Percentiles rank a stretch among this genome's conserved stretches.
phyloP scores from a whole-genome alignment of 768 basidiomycete species.

The Paxillus involutus region DNA sequence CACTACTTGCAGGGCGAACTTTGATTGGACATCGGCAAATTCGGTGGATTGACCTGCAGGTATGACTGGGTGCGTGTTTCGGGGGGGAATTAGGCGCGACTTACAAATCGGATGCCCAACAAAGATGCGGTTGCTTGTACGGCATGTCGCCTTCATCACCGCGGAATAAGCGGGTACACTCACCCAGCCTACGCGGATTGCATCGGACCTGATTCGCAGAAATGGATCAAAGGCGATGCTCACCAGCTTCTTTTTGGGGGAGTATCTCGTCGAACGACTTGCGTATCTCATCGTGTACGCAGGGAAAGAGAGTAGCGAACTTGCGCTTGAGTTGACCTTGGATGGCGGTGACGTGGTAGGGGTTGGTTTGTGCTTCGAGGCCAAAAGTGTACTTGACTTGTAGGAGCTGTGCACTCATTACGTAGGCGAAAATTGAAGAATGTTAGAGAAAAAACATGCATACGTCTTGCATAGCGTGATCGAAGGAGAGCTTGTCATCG shows the following conservation, averaged over 20 bases:
- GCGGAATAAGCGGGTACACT: constrained; percentile 26
- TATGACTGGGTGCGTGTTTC: constrained; percentile 6
- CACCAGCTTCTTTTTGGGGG: constrained; percentile 18
- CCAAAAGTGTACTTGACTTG: constrained; percentile 40
- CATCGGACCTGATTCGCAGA: constrained; percentile 11
- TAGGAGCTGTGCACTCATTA: constrained; percentile 29
- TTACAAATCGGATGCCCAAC: constrained; percentile 39
- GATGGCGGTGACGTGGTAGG: constrained; percentile 36
- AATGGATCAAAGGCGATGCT: constrained; percentile 4
- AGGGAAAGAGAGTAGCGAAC: constrained; percentile 32
- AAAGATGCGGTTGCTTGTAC: constrained; percentile 41
- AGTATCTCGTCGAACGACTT: constrained; percentile 30
- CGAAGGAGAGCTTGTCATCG: constrained; percentile 45
- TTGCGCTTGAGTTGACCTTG: constrained; percentile 34
- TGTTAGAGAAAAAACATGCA: constrained; percentile 8
- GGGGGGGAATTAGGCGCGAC: constrained; percentile 9
- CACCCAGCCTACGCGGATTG: constrained; percentile 27
- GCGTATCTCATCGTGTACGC: constrained; percentile 34
- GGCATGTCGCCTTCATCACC: constrained; percentile 33
- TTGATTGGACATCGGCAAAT: constrained; percentile 32
- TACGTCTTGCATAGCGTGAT: constrained; percentile 41
- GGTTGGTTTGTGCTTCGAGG: constrained; percentile 28
- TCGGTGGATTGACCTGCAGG: constrained; percentile 35
- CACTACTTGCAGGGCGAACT: constrained; percentile 35
- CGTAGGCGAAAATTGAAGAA: constrained; percentile 12